Evolutionary conservation across 2,329 filamentous ascomycete species (phyloP).

Genomic region (Penicillium fuscoglaucum): DNA sequence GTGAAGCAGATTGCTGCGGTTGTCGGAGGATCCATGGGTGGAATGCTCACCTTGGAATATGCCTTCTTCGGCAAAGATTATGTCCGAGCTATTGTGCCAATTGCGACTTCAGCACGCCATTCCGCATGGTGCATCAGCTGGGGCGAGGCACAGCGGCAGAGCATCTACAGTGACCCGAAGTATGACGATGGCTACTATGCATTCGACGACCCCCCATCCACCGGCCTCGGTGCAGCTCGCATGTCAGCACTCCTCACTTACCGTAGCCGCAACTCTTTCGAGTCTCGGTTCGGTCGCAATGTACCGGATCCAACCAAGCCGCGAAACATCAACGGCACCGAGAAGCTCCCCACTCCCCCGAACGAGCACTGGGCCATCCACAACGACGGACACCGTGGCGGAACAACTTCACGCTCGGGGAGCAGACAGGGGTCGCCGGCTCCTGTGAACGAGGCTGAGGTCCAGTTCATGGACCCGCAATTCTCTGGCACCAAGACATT

Average conservation of each 20-base stretch:
- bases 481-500: slow-evolving; percentile 65
- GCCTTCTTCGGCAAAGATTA: slow-evolving; percentile 70
- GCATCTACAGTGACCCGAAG: slow-evolving; percentile 96
- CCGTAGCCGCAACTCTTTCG: slow-evolving; percentile 93
- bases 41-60: slow-evolving; percentile 59
- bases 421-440: slow-evolving; percentile 37
- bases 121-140: slow-evolving; percentile 62
- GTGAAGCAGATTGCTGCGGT: slow-evolving; percentile 56
- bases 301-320: slow-evolving; percentile 80
- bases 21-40: slow-evolving; percentile 60
- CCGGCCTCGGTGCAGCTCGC: slow-evolving; percentile 87
- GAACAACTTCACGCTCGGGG: slow-evolving; percentile 52
- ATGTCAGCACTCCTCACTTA: slow-evolving; percentile 98
- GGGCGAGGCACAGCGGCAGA: slow-evolving; percentile 59
- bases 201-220: slow-evolving; percentile 80
- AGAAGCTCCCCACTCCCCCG: slow-evolving; percentile 60
- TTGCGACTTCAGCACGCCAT: slow-evolving; percentile 57
- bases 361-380: slow-evolving; percentile 77
- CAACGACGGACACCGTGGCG: slow-evolving; percentile 74
- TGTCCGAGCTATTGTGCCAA: slow-evolving; percentile 55
- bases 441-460: slow-evolving; percentile 25
- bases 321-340: slow-evolving; percentile 75
- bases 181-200: slow-evolving; percentile 96
- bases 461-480: slow-evolving; percentile 62
- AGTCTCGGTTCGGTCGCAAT: slow-evolving; percentile 91